Evolutionary conservation across 2,329 filamentous ascomycete species (phyloP), one percentile per base, ranked within the genome.

Genomic region (Clathrospora elynae): DNA sequence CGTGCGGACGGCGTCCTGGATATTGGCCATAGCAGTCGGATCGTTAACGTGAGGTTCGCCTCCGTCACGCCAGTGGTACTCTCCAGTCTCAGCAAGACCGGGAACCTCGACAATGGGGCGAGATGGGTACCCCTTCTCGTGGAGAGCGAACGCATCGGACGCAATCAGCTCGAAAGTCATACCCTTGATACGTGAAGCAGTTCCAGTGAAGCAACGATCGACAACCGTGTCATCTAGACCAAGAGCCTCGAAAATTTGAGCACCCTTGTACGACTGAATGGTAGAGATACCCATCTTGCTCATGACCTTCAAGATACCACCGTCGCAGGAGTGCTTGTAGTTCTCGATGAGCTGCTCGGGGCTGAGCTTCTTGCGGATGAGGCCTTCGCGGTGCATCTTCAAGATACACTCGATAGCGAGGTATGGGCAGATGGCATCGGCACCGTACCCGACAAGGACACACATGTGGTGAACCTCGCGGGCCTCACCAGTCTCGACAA

Each of bases 251-350:
- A 96, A 97, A 54, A 97, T 97, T 76, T 97, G 92, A 42, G 92
- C 92, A 66, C 92, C 92, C 78, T 97, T 97, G 79, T 97, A 97
- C 57, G 87, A 92, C 65, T 92, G 90, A 31, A 97, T 78, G 20
- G 92, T 97, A 5, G 92, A 96, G 54, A 97, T 97, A 76, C 92
- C 92, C 92, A 97, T 97, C 79, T 97, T 97, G 71, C 87, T 93
- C 92, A 97, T 97, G 70, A 97, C 92, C 74, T 97, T 97, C 53
- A 97, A 78, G 53, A 97, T 96, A 75, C 92, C 92, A 65, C 92
- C 92, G 59, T 96, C 91, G 62, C 88, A 92, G 51, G 92, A 96
- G 72, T 95, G 88, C 76, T 95, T 95, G 80, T 96, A 97, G 77
- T 97, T 97, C 62, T 86, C 84, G 57, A 96, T 91, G 42, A 96